These are phyloP conservation scores for Apophysomyces ossiformis DNA, from an alignment of 371 early-diverging fungal species.

Conservation along the genomic window DNA sequence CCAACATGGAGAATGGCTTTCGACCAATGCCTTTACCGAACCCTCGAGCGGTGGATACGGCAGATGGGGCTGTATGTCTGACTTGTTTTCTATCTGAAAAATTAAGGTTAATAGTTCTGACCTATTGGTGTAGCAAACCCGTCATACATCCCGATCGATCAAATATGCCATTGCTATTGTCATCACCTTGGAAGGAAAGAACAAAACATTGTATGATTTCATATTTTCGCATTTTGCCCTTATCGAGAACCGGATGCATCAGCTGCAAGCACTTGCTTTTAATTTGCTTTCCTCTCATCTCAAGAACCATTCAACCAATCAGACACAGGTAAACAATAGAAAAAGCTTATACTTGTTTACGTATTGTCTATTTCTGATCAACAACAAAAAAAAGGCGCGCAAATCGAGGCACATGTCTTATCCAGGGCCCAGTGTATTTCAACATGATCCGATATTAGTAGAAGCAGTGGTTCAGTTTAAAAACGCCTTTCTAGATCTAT, in stretches of 20 bases:
- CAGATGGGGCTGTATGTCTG: constrained; percentile 18
- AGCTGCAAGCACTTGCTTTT: constrained; percentile 58
- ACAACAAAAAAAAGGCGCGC: constrained; percentile 20
- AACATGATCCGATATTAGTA: constrained; percentile 52
- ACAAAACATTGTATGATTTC: constrained; percentile 58
- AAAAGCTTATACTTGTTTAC: background rate
- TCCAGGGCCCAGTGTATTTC: constrained; percentile 51
- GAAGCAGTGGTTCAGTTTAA: constrained; percentile 60
- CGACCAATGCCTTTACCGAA: constrained; percentile 67
- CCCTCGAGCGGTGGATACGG: constrained; percentile 18
- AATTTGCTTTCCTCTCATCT: constrained; percentile 53
- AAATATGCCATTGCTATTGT: constrained; percentile 67
- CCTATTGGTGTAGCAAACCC: constrained; percentile 29
- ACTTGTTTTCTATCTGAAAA: constrained; percentile 1
- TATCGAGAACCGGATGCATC: constrained; percentile 65
- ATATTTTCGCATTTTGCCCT: constrained; percentile 70
- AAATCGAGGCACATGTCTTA: constrained; percentile 35
- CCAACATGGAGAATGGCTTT: constrained; percentile 71
- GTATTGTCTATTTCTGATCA: background rate
- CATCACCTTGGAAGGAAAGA: constrained; percentile 57
- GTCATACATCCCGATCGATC: constrained; percentile 53
- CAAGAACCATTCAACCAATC: constrained; percentile 19
- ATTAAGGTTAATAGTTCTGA: background rate
- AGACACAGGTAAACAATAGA: constrained; percentile 11
- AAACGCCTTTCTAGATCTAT: constrained; percentile 54